Evolutionary conservation across 805 yeast genomes (phyloP), one percentile per base, ranked within the genome.

Genomic region (Wickerhamiella kurtzmanii): DNA sequence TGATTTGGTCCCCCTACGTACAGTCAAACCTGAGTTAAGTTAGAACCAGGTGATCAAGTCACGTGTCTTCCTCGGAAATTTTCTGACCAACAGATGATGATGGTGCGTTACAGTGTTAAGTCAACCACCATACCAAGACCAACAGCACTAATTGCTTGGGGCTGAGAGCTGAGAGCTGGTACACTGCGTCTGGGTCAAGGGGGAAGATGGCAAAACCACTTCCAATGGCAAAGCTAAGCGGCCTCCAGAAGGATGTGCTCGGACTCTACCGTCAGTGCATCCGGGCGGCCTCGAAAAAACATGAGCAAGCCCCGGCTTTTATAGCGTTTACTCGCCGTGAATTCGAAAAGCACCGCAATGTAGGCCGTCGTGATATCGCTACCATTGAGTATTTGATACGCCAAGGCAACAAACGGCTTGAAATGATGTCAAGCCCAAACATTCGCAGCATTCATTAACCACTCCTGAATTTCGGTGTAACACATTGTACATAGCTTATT

Each of bases 351-450:
- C 69, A 78, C 60, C 65, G 69, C 44, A 45, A 46, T 16, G 64
- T 88, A 9, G 76, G 82, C 35, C 79, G 82, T 61, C 80, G 83
- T 55, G 94, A 85, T 53, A 88, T 88, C 61, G 71, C 80, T 40
- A 82, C 95, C 1, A 77, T 88, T 40, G 97, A 88, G 60, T 87
- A 88, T 63, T 68, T 89, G 36, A 63, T 88, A 37, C 69, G 97
- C 49, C 71, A 74, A 2, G 97, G 97, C 3, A 70, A 74, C 51
- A 77, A 79, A 58, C 70, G 82, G 56, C 69, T 73, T 44, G 94
- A 86, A 51, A 75, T 79, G 76, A 82, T 79, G 54, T 75, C 80
- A 54, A 74, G 77, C 52, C 77, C 83, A 1, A 77, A 74, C 45
- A 78, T 88, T 32, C 81, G 80, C 51, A 82, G 85, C 56, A 80